Percentiles rank a stretch among this genome's conserved stretches.
Conservation (phyloP, 495 filamentous ascomycete genomes). For the Clavariopsis aquatica region DNA sequence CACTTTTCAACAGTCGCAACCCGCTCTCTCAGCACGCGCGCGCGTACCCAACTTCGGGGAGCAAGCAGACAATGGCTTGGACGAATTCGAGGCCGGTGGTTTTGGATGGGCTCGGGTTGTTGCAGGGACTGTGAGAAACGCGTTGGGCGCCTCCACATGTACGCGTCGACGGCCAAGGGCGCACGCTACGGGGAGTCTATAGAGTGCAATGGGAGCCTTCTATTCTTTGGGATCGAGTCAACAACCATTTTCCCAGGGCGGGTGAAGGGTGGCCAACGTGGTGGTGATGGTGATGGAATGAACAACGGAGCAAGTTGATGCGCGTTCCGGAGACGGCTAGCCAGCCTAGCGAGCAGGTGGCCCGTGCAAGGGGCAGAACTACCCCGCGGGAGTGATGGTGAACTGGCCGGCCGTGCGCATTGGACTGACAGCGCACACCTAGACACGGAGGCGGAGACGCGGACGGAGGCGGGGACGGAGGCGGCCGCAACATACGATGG, state of each 20-base stretch:
- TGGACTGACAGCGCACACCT: too few relatives aligned
- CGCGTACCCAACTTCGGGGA: too few relatives aligned
- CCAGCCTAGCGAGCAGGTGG: not conserved
- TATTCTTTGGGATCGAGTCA: conserved; percentile 7
- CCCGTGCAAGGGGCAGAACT: not conserved
- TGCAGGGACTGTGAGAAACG: conserved; percentile 15
- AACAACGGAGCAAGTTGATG: conserved; percentile 1
- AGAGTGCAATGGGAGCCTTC: conserved; percentile 5
- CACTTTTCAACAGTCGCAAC: not conserved
- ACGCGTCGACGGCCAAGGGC: conserved; percentile 13
- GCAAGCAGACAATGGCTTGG: not conserved
- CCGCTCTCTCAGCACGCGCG: too few relatives aligned
- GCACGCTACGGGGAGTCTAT: conserved; percentile 19
- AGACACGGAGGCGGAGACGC: too few relatives aligned
- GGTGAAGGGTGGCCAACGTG: conserved; percentile 6
- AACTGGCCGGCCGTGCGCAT: not conserved
- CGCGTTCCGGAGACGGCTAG: conserved; percentile 10
- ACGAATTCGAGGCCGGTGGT: not conserved
- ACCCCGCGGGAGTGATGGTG: not conserved
- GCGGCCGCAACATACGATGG: too few relatives aligned
- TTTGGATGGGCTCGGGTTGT: not conserved
- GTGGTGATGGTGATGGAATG: conserved; percentile 5
- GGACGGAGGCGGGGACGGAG: too few relatives aligned
- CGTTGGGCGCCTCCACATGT: conserved; percentile 14
- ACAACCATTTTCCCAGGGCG: conserved; percentile 20